phyloP scores from a whole-genome alignment of 2,329 filamentous ascomycete species.

The Raffaelea albimanens region DNA sequence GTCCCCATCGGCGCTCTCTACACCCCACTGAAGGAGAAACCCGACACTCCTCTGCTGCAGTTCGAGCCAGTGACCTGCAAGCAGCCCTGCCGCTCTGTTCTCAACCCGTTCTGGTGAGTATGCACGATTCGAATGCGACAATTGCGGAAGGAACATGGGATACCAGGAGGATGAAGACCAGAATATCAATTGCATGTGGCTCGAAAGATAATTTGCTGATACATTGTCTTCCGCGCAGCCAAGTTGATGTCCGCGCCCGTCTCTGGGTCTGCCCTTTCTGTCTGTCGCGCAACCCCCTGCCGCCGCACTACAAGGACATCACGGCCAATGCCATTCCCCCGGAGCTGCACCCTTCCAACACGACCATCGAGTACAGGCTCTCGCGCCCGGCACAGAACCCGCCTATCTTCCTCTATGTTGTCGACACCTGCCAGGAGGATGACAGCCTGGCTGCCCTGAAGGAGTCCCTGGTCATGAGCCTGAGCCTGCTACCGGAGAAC shows the following conservation, averaged over 20 bases:
- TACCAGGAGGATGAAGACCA: no score
- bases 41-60: conserved; percentile 77
- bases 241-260: conserved; percentile 73
- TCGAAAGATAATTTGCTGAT: neutral
- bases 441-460: conserved; percentile 75
- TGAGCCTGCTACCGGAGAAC: conserved; percentile 72
- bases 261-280: conserved; percentile 90
- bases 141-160: neutral
- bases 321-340: conserved; percentile 73
- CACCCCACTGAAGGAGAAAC: conserved; percentile 91
- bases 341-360: conserved; percentile 72
- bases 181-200: no score
- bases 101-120: conserved; percentile 91
- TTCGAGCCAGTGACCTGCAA: conserved; percentile 98
- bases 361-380: conserved; percentile 82
- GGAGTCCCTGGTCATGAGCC: conserved; percentile 77
- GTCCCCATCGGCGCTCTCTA: conserved; percentile 95
- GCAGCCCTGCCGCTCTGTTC: conserved; percentile 83
- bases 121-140: neutral
- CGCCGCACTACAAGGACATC: conserved; percentile 84
- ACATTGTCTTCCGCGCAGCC: conserved; percentile 33
- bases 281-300: conserved; percentile 71
- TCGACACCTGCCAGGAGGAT: conserved; percentile 82
- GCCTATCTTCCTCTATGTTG: conserved; percentile 79
- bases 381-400: conserved; percentile 75